These are phyloP conservation scores for Diaporthe humulicola DNA, from an alignment of 2,329 filamentous ascomycete genomes.

Conservation along the genomic window DNA sequence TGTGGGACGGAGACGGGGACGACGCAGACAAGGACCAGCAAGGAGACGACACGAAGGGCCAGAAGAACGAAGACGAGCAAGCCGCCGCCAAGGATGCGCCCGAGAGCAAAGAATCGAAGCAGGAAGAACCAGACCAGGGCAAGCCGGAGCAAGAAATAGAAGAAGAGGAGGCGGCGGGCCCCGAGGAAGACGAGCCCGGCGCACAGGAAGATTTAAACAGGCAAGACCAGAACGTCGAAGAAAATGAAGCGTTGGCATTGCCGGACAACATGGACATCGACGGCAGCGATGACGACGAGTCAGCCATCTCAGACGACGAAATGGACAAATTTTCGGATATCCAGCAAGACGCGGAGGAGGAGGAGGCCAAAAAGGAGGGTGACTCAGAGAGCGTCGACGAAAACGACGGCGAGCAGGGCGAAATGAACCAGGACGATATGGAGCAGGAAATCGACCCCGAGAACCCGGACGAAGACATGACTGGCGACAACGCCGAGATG, in stretches of 20 bases:
- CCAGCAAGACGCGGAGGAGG: constrained; percentile 43
- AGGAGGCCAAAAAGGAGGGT: constrained; percentile 45
- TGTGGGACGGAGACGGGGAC: constrained; percentile 92
- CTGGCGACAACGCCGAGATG: constrained; percentile 39
- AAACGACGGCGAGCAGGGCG: constrained; percentile 56
- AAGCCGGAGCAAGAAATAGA: constrained; percentile 53
- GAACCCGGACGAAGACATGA: constrained; percentile 36
- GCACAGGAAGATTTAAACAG: constrained; percentile 69
- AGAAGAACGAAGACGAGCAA: constrained; percentile 75
- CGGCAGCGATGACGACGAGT: constrained; percentile 45
- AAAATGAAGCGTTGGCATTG: constrained; percentile 45
- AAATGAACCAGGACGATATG: constrained; percentile 75
- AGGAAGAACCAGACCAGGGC: constrained; percentile 60
- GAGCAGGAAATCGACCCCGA: constrained; percentile 59
- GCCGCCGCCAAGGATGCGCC: constrained; percentile 71
- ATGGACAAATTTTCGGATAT: constrained; percentile 62
- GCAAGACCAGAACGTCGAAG: constrained; percentile 68
- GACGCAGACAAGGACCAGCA: constrained; percentile 87
- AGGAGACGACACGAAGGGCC: constrained; percentile 78
- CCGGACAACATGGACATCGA: constrained; percentile 49
- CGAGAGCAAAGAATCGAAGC: constrained; percentile 52
- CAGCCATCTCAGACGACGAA: constrained; percentile 38
- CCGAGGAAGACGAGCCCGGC: constrained; percentile 69
- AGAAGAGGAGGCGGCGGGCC: constrained; percentile 59
- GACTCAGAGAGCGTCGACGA: constrained; percentile 48